phyloP scores from a whole-genome alignment of 208 protist genomes.

The Borovskyia barvae region DNA sequence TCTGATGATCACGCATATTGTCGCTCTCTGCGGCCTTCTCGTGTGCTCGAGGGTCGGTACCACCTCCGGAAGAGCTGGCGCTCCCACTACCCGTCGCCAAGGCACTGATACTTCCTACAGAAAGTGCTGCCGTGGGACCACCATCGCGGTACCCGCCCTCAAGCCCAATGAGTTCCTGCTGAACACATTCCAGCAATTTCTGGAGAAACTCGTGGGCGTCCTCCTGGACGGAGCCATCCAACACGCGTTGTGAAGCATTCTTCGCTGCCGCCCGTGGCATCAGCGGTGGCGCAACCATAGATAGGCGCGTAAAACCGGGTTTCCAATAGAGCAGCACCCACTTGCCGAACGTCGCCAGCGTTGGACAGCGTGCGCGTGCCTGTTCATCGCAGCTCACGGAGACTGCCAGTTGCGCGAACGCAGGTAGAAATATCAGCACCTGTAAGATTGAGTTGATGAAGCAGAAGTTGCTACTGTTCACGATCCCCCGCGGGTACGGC shows the following conservation, averaged over 20 bases:
- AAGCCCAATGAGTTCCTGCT: conserved; percentile 45
- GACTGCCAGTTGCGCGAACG: conserved; percentile 68
- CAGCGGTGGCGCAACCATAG: conserved; percentile 7
- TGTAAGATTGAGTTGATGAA: conserved; percentile 86
- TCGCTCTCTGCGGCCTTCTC: neutral
- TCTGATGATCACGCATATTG: conserved; percentile 1
- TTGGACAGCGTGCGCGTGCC: conserved; percentile 36
- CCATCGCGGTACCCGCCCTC: conserved; percentile 26
- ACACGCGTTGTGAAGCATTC: neutral
- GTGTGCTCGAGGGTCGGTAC: neutral
- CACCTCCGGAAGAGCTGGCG: neutral
- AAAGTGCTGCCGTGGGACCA: neutral
- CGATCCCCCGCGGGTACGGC: conserved; percentile 56
- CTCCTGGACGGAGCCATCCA: conserved; percentile 69
- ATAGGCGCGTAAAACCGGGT: conserved; percentile 24
- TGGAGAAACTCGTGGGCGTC: conserved; percentile 88
- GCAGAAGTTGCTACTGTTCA: conserved; percentile 82
- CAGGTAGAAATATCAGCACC: conserved; percentile 52
- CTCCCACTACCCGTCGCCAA: neutral
- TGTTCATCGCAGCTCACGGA: conserved; percentile 29
- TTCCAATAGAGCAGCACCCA: conserved; percentile 81
- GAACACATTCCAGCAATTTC: conserved; percentile 57
- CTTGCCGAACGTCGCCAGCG: conserved; percentile 43
- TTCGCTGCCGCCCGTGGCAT: neutral
- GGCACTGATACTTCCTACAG: neutral